Evolutionary conservation across 129 eudicot genomes (phyloP), one percentile per base, ranked within the genome.

Genomic region (Dittrichia graveolens): DNA sequence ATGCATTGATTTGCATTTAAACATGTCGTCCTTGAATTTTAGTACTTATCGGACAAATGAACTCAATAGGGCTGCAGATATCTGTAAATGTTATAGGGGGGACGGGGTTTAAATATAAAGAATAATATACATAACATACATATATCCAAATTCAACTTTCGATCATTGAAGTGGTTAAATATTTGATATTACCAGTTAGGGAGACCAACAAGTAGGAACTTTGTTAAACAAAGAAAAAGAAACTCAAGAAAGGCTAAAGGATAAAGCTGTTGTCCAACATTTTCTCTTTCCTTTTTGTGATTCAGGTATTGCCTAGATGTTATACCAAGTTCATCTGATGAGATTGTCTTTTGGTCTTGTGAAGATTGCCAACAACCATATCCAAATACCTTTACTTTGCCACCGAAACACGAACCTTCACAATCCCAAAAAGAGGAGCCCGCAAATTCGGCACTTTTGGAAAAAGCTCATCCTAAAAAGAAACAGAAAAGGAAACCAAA

Each of bases 221-320:
- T 12, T 34, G 13, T 59, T 13, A 10, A 5, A 35, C 65, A 35
- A 31, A 59, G 0, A 19, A 55, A 37, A 4, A 5, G n/a, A 55
- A 12, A 18, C 12, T 7, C 3, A 65, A 7, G 45, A 12, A 16
- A 24, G 31, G 38, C 7, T 66, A 46, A 46, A 34, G 43, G 31
- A 66, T 34, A 13, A 16, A 6, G 34, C 45, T 63, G 40, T 42
- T 39, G 31, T 37, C 56, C 35, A 55, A 11, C 6, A 14, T 61
- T 49, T 2, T 4, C 12, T 41, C 8, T 45, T 64, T 40, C 4
- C 38, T 43, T 31, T 65, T 72, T 41, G 68, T 63, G 58, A 63
- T 61, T 57, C 80, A 89, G 96, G 71, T 89, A 89, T 75, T 89
- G 96, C 75, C 71, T 89, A 42, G 65, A 65, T 65, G 68, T 43